phyloP scores from a whole-genome alignment of 768 basidiomycete species.

The Hirschioporus abietinus region DNA sequence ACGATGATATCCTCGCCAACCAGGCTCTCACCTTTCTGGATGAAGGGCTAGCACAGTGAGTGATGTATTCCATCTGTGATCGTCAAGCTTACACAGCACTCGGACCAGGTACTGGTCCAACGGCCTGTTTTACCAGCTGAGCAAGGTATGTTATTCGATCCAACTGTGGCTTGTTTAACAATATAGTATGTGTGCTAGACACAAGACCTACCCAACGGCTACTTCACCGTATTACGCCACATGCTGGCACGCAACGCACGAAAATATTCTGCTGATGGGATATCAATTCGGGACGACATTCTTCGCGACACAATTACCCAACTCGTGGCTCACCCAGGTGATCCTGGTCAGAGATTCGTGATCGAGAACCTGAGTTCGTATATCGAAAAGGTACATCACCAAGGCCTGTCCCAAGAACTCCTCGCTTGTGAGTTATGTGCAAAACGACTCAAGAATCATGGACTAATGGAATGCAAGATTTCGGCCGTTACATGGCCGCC shows the following conservation, averaged over 20 bases:
- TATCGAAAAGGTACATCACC: conserved; percentile 52
- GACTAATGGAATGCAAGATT: conserved; percentile 33
- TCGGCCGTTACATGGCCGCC: conserved; percentile 47
- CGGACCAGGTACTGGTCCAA: conserved; percentile 46
- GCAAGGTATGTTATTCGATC: conserved; percentile 42
- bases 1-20: conserved; percentile 52
- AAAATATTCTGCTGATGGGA: conserved; percentile 36
- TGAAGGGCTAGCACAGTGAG: conserved; percentile 44
- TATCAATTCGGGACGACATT: conserved; percentile 27
- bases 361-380: conserved; percentile 53
- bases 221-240: conserved; percentile 51
- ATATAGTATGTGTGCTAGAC: neutral
- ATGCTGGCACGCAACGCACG: conserved; percentile 34
- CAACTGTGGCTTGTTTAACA: neutral
- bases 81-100: neutral
- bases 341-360: conserved; percentile 41
- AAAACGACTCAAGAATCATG: neutral
- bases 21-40: conserved; percentile 56
- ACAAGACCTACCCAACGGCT: conserved; percentile 12
- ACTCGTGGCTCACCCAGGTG: conserved; percentile 44
- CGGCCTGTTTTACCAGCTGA: conserved; percentile 52
- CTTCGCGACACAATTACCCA: conserved; percentile 52
- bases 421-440: conserved; percentile 44
- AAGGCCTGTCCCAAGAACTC: conserved; percentile 45
- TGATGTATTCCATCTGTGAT: neutral